Evolutionary conservation across 1,284 basidiomycete genomes (phyloP), one percentile per base, ranked within the genome.

Genomic region (Stygiomarasmius scandens): DNA sequence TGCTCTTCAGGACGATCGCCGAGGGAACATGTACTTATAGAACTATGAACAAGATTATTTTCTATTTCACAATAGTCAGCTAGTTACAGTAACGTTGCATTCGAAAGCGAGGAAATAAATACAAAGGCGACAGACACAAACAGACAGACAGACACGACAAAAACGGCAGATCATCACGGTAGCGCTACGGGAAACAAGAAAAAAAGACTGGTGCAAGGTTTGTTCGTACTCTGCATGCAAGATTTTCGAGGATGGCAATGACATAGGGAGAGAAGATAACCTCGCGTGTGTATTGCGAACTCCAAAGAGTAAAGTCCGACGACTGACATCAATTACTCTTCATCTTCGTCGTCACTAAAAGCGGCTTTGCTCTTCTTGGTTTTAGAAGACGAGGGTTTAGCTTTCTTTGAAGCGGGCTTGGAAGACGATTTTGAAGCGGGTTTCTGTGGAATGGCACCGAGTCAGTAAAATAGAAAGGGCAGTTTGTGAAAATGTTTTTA

Each of bases 331-430:
- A 16, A 12, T 16, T 41, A 56, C 14, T 56, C 72, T 29, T 70
- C 61, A n/a, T 71, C 61, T 10, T 71, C 69, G 3, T 69, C 73
- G 2, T 74, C 74, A 22, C 75, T 75, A 29, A 72, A 63, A 14
- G 66, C 58, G 59, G 71, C 74, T 58, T 74, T 76, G 61, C 68
- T 74, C 69, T 77, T 76, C 69, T 74, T 76, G 0, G 71, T 67
- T 59, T 68, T 72, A 16, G 38, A 41, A 4, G 70, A 66, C 8
- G 68, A 57, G 24, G 72, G 65, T 59, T 76, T 77, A 9, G 70
- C 69, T 52, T 72, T 76, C 69, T 78, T 78, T n/a, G 74, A 65
- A 6, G 71, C 49, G 22, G 74, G 73, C 57, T 75, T 73, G 36
- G 69, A 62, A 19, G 69, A 59, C 46, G 29, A 32, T 19, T 74